Base-by-base conservation (phyloP, 2,329 filamentous ascomycete genomes). In the Aspergillus sp. region DNA sequence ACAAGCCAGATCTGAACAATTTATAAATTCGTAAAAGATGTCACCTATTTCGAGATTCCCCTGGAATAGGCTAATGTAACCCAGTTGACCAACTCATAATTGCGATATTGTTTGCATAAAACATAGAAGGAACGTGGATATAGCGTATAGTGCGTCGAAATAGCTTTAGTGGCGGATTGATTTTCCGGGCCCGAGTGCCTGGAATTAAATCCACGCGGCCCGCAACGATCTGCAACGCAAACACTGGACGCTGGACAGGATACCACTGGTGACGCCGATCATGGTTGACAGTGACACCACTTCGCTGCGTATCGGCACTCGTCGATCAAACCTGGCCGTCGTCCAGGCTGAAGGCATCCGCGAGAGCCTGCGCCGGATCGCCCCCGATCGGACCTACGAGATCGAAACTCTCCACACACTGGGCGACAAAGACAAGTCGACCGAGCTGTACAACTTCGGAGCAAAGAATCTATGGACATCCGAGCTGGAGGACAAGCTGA, bases 351-450 rank as follows among this genome's bases (percentile, higher is more conserved):
- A 91, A 58, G 81, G 88, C 58, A 88, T 96, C 47, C 84, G 88
- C 63, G 79, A 81, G 19, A 78, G 80, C 5, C 82, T 96, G 43
- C 77, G 85, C 62, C 76, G 81, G 52, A 81, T 85, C 52, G 85
- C 88, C 75, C 90, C 91, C 12, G 77, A 84, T 50, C 71, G 85
- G 64, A 77, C 80, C 24, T 95, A 89, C 73, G 84, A 87, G 66
- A 87, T 95, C 64, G 84, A 88, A 71, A 85, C 89, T 60, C 89
- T 93, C 80, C 86, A 86, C 62, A 64, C 62, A 1, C 83, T 90
- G 17, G 92, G 91, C 64, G 92, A 96, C 79, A 88, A 88, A 75
- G 90, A 96, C 79, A 91, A 95, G 77, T 82, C 84, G 55, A 95
- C 90, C 23, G 87, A 91, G 5, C 83, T 96, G 57, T 90, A 93